Conservation (phyloP, 2,329 filamentous ascomycete genomes). For the Verticillium longisporum region DNA sequence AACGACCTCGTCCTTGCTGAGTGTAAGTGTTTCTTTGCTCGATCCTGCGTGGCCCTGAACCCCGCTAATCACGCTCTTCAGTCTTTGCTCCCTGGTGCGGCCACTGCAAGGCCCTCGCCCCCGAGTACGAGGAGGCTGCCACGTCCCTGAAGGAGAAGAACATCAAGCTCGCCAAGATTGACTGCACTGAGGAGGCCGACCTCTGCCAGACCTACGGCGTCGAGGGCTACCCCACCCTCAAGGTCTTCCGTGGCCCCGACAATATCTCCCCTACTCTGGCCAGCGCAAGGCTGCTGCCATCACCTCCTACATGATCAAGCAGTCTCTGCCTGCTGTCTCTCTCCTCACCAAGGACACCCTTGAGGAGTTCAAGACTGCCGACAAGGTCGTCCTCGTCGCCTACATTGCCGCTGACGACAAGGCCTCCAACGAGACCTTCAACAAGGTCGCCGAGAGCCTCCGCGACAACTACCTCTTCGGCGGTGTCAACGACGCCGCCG, state of each 20-base stretch:
- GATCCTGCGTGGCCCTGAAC: neutral
- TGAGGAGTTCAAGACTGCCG: conserved; percentile 94
- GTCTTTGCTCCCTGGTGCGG: conserved; percentile 97
- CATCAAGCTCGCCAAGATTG: conserved; percentile 78
- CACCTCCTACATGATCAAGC: conserved; percentile 93
- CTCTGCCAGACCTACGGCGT: conserved; percentile 87
- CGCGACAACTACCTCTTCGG: conserved; percentile 93
- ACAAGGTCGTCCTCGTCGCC: conserved; percentile 91
- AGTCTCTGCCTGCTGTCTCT: conserved; percentile 89
- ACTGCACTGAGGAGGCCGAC: conserved; percentile 91
- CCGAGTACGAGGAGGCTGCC: conserved; percentile 83
- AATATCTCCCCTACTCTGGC: conserved; percentile 76
- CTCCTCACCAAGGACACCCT: conserved; percentile 72
- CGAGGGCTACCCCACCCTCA: conserved; percentile 96
- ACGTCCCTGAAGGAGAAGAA: conserved; percentile 82
- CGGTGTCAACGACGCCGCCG: conserved; percentile 70
- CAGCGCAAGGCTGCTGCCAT: conserved; percentile 79
- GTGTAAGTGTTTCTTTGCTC: conserved; percentile 54
- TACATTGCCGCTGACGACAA: conserved; percentile 80
- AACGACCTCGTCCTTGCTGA: conserved; percentile 90
- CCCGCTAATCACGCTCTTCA: conserved; percentile 23
- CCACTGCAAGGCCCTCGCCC: conserved; percentile 96
- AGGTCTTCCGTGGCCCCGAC: conserved; percentile 92
- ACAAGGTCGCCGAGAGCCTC: conserved; percentile 63
- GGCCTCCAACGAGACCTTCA: conserved; percentile 80